These are phyloP conservation scores for Gracilaria gracilis DNA, from an alignment of 23 red algal species.

Conservation along the genomic window DNA sequence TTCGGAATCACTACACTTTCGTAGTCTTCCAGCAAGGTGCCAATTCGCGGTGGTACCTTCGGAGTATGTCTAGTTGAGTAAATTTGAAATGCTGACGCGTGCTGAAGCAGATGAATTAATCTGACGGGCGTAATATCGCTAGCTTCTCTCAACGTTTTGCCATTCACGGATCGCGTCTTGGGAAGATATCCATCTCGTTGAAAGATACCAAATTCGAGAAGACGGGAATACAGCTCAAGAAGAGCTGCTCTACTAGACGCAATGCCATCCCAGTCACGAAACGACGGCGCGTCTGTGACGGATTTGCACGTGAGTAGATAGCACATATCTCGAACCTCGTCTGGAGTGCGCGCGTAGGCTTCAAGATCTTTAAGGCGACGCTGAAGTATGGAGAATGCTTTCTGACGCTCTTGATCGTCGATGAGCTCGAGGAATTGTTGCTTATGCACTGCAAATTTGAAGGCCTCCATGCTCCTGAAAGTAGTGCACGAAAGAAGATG, in stretches of 20 bases:
- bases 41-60: slow-evolving; percentile 81
- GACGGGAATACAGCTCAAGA: slow-evolving; percentile 84
- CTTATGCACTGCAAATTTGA: slow-evolving; percentile 87
- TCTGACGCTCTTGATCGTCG: slow-evolving; percentile 88
- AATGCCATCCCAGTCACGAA: slow-evolving; percentile 89
- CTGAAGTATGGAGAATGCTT: slow-evolving; percentile 90
- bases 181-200: slow-evolving; percentile 31
- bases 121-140: slow-evolving; percentile 76
- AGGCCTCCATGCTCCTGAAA: slow-evolving; percentile 85
- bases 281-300: slow-evolving; percentile 85
- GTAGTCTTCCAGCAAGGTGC: slow-evolving; percentile 92
- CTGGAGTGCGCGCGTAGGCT: slow-evolving; percentile 74
- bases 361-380: slow-evolving; percentile 94
- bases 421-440: slow-evolving; percentile 99
- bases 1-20: slow-evolving; percentile 94
- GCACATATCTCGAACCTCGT: slow-evolving; percentile 93
- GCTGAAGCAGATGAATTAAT: slow-evolving; percentile 84
- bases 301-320: slow-evolving; percentile 99
- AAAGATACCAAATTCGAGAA: slow-evolving; percentile 87
- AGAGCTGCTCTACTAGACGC: slow-evolving; percentile 70
- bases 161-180: background rate
- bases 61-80: slow-evolving; percentile 78
- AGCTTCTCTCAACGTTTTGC: slow-evolving; percentile 27
- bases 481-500: slow-evolving; percentile 76
- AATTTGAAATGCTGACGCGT: slow-evolving; percentile 94